Conservation (phyloP, 2,329 filamentous ascomycete species). For the Paecilomyces fulvus region DNA sequence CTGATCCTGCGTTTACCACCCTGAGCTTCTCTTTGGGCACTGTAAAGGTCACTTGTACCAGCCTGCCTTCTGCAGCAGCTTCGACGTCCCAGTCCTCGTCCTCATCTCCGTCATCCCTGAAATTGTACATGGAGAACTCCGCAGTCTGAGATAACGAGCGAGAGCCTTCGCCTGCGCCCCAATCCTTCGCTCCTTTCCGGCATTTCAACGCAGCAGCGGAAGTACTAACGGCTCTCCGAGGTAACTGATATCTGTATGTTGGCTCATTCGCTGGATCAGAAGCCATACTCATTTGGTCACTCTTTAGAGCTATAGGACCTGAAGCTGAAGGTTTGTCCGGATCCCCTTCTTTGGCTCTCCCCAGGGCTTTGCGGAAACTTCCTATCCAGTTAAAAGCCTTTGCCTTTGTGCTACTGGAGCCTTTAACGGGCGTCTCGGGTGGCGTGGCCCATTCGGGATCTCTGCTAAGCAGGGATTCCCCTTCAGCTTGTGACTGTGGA, state of each 20-base stretch:
- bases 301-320: conserved; percentile 8
- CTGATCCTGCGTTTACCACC: conserved; percentile 71
- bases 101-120: conserved; percentile 10
- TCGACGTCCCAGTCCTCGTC: conserved; percentile 67
- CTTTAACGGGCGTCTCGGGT: background rate
- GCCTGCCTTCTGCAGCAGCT: conserved; percentile 58
- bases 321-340: background rate
- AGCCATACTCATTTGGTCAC: background rate
- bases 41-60: conserved; percentile 85
- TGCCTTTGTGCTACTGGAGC: conserved; percentile 15
- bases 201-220: conserved; percentile 40
- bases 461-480: conserved; percentile 10
- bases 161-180: conserved; percentile 28
- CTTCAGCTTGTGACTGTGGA: conserved; percentile 43
- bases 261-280: background rate
- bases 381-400: conserved; percentile 61
- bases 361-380: conserved; percentile 57
- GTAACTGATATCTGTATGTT: conserved; percentile 11
- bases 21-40: conserved; percentile 77
- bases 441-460: background rate
- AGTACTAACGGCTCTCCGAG: conserved; percentile 40
- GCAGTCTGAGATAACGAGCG: background rate
- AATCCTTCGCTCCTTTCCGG: conserved; percentile 45
- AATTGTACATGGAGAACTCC: background rate
- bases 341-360: conserved; percentile 21